phyloP scores from a whole-genome alignment of 257 asterid species.

The Orobanche coerulescens region DNA sequence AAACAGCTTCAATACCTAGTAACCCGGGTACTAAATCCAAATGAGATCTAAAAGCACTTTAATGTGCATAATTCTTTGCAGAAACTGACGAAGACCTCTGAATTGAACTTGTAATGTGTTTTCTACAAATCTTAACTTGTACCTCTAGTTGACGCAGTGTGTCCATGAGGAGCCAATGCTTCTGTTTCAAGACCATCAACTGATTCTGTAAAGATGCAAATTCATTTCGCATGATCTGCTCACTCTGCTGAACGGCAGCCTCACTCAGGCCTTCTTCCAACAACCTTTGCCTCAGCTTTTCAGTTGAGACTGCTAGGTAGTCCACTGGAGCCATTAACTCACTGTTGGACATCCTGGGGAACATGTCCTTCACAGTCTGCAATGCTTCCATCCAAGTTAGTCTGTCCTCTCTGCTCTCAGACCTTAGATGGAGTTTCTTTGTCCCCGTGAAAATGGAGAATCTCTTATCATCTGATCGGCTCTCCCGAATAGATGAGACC shows the following conservation, averaged over 20 bases:
- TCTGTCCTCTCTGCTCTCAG: slow-evolving; percentile 78
- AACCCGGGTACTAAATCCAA: slow-evolving; percentile 19
- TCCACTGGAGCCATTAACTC: slow-evolving; percentile 90
- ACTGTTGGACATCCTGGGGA: slow-evolving; percentile 90
- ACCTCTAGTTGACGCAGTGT: slow-evolving; percentile 93
- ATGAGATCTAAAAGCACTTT: slow-evolving; percentile 26
- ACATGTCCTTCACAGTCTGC: slow-evolving; percentile 86
- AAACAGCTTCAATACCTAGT: slow-evolving; percentile 24
- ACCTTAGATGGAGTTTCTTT: slow-evolving; percentile 82
- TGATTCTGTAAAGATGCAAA: slow-evolving; percentile 73
- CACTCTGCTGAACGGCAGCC: slow-evolving; percentile 66
- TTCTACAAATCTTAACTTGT: slow-evolving; percentile 41
- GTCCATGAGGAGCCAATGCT: slow-evolving; percentile 75
- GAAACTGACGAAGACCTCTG: slow-evolving; percentile 34
- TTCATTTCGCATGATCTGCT: slow-evolving; percentile 76
- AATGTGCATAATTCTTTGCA: slow-evolving; percentile 26
- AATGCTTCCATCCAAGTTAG: slow-evolving; percentile 81
- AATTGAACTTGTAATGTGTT: slow-evolving; percentile 30
- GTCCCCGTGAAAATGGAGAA: slow-evolving; percentile 94
- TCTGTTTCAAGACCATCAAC: slow-evolving; percentile 68
- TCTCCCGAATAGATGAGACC: slow-evolving; percentile 89
- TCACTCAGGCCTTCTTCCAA: slow-evolving; percentile 65
- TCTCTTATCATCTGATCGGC: slow-evolving; percentile 85
- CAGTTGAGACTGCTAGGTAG: slow-evolving; percentile 57
- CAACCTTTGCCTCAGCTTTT: slow-evolving; percentile 66